Evolutionary conservation across 2,329 filamentous ascomycete genomes (phyloP), one percentile per base, ranked within the genome.

Genomic region (Ceratocystis variospora): DNA sequence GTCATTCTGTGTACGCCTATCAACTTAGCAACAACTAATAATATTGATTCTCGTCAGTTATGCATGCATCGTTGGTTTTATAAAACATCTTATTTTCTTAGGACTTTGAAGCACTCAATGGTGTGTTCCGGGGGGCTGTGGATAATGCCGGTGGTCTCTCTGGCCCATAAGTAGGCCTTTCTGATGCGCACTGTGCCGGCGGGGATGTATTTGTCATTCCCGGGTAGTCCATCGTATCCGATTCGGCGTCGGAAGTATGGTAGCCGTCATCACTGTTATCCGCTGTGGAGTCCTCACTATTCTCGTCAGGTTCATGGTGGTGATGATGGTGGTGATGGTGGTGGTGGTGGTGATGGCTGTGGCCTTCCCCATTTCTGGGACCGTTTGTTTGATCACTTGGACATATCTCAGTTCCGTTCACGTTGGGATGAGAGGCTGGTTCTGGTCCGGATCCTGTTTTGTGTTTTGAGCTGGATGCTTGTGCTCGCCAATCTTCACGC

Each of bases 401-500:
- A 25, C 55, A 61, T 12, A 48, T 65, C 25, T 68, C 66, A 44
- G 25, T 8, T 15, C 59, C 61, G 19, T 62, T 66, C 45, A 44
- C 45, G 17, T 28, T 28, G 2, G 55, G 44, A 48, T 31, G 57
- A 31, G 55, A 17, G 4, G 31, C 37, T 17, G 64, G 15, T 33
- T n/a, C 45, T 19, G 17, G 66, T 55, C 64, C 64, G 12, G 64
- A 50, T n/a, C 28, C 71, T 91, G 91, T 77, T 88, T 25, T 53
- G 15, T 53, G 63, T 57, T 57, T 57, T 31, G 64, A 50, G 45
- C 28, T 71, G 91, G 91, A 77, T 88, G 89, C 73, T 61, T 57
- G 62, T 25, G 25, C 62, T 10, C 86, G 87, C 74, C 90, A 85
- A 45, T 87, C 85, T 70, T 96, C 89, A 65, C 94, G 87, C 75